Base-by-base conservation (phyloP, 208 protist genomes). In the Trypanosoma theileri region DNA sequence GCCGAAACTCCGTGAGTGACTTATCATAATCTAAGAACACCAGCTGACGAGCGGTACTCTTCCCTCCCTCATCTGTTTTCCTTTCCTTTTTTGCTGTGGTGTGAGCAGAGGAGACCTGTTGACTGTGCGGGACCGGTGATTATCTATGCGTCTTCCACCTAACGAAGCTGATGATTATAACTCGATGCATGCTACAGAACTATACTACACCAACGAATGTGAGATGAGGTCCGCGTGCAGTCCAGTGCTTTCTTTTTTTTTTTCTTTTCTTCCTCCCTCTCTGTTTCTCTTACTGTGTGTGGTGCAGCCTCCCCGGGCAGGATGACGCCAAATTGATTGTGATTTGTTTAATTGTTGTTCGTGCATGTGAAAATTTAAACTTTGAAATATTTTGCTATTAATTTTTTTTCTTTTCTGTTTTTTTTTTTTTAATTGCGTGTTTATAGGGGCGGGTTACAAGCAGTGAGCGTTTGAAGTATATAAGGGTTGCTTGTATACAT, bases 101-200 rank as follows among this genome's bases (percentile, higher is more conserved):
- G 40, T 13, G n/a, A 50, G 16, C n/a, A 3, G 58, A 3, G 58
- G 13, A 28, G n/a, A 11, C 17, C 50, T n/a, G 50, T 54, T 19
- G 46, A 19, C 46, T 51, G 46, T 8, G 46, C 8, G 46, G 46
- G 13, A 19, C 46, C n/a, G 46, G 28, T 35, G 28, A 66, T 66
- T 66, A 66, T 2, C n/a, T 24, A 66, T 66, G 61, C 61, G 61
- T 66, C 61, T 66, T 66, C 61, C 61, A 66, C 61, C 61, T 66
- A 66, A 66, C 61, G 61, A 66, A 11, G 50, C 61, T 66, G 59
- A 65, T 65, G 59, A 65, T 65, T 65, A 65, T 54, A 45, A 65
- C 41, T 41, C 59, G 46, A 65, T 65, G 59, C 59, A 51, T 42
- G 40, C 46, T 54, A 55, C 40, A 59, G 17, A 55, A 16, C 59